Base-by-base conservation (phyloP, 1,284 basidiomycete species). In the Tylopilus sp. region DNA sequence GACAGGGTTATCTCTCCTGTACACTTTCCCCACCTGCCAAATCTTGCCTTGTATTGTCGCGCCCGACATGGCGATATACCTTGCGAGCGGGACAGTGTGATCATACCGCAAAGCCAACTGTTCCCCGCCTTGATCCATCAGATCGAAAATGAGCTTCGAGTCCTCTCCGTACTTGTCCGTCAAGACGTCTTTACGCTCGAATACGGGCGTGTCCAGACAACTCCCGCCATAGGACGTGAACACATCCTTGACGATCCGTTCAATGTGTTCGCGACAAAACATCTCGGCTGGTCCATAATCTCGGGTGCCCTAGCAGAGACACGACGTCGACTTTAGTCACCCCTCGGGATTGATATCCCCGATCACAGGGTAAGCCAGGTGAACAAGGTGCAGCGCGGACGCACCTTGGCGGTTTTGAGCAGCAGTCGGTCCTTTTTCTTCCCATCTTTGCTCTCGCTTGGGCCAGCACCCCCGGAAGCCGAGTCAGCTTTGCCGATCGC, bases 61-160 rank as follows among this genome's bases (percentile, higher is more conserved):
- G 29, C 94, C 93, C 72, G 92, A 92, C 96, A 99, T 99, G 36
- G 97, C 97, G 49, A 99, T 86, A 81, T 97, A 98, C 53, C 97
- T 85, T 19, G 97, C 97, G 61, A 99, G 93, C 8, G 97, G 97
- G 24, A 99, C 97, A 29, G 97, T 99, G 74, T 99, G 91, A 79
- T 99, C 97, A 77, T 99, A 99, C 64, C 97, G 86, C 70, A 99
- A 82, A 26, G 95, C 95, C 69, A 98, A 93, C 73, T 99, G 89
- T 81, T 99, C 98, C 32, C 98, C 97, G n/a, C 97, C 98, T 80
- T 99, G 98, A 81, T 99, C 98, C 85, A 93, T 91, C 61, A 99
- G 87, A 81, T 99, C 97, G 80, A 98, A 99, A 73, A 99, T 99
- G 74, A 99, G 91, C 81, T 99, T 99, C 57, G 92, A 90, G 80